Base-by-base conservation (phyloP, 805 yeast species). In the Candida maltosa region DNA sequence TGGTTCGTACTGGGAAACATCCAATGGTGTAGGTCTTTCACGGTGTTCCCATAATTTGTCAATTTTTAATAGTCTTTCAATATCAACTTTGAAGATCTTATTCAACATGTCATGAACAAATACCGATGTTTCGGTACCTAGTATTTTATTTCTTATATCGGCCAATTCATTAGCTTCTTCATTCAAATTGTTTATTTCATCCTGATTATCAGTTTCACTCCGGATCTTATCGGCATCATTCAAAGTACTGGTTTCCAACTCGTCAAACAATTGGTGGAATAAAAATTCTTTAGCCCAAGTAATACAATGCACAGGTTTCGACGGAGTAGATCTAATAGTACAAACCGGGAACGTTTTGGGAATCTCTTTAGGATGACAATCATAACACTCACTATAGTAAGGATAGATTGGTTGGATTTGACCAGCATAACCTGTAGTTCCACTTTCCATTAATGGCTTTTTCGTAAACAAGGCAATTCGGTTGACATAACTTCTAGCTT, bases 231-330 rank as follows among this genome's bases (percentile, higher is more conserved):
- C 37, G 15, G 42, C 46, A 31, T 44, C 43, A 12, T 44, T 51
- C 39, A 68, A 5, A 38, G 36, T 37, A 47, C 56, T 31, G 32
- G 49, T 16, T 37, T 56, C 32, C 8, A 60, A 69, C 31, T 77
- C 78, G 15, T 78, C 80, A 54, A 88, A 91, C 24, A 93, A 65
- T 51, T 87, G 94, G 16, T 76, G 71, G 53, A 93, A 88, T 34
- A 93, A 61, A 52, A 87, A 94, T 48, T 84, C 87, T 54, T 93
- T 93, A 6, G 97, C 95, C 99, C 99, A 93, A 1, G 94, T 95
- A 17, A 93, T 82, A 57, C 96, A 88, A 54, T 93, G 99, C 5
- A 93, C 82, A 0, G 97, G 97, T 52, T 85, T 88, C 0, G 96
- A 86, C 0, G 99, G 99, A 0, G 98, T 93, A 5, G 96, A 87